A percentile compares a stretch with the other conserved stretches of the same genome.
Conservation (phyloP, 176 grass and related monocot genomes). For the Canna indica region DNA sequence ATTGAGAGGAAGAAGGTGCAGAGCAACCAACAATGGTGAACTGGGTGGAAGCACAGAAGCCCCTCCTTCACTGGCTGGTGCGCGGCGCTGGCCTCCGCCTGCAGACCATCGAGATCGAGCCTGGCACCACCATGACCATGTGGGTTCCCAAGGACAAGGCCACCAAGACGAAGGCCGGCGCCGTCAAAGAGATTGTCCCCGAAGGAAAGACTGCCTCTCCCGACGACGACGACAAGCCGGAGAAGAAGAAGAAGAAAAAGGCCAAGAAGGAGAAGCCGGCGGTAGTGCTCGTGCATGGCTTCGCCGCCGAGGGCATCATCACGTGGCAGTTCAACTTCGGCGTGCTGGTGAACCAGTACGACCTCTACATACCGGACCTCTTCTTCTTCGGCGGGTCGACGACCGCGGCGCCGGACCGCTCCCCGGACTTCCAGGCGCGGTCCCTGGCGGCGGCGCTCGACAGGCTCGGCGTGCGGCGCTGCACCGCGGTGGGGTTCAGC, state of each 20-base stretch:
- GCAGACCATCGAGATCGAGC: constrained; percentile 46
- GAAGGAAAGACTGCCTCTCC: too few species aligned
- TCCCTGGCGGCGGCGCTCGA: constrained; percentile 52
- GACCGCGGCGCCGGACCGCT: constrained; percentile 40
- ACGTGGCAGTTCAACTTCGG: constrained; percentile 98
- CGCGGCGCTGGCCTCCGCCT: constrained; percentile 43
- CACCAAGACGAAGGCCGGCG: constrained; percentile 31
- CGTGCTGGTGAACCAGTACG: constrained; percentile 58
- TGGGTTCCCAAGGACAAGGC: constrained; percentile 72
- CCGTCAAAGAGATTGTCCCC: constrained; percentile 15
- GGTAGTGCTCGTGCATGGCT: constrained; percentile 80
- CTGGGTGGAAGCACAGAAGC: constrained; percentile 64
- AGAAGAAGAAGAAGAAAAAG: background rate
- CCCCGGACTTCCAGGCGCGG: constrained; percentile 68
- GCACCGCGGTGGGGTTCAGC: constrained; percentile 89
- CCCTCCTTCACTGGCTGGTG: constrained; percentile 55
- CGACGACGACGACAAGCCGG: background rate
- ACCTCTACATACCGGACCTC: constrained; percentile 85
- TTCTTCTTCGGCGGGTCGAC: constrained; percentile 70
- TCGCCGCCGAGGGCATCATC: constrained; percentile 69
- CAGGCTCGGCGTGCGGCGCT: constrained; percentile 52
- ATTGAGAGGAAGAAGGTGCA: background rate
- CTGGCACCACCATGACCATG: constrained; percentile 69
- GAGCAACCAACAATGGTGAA: constrained; percentile 58
- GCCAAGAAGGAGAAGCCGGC: constrained; percentile 37